Evolutionary conservation across 2,329 filamentous ascomycete species (phyloP), one percentile per base, ranked within the genome.

Genomic region (Clathrospora elynae): DNA sequence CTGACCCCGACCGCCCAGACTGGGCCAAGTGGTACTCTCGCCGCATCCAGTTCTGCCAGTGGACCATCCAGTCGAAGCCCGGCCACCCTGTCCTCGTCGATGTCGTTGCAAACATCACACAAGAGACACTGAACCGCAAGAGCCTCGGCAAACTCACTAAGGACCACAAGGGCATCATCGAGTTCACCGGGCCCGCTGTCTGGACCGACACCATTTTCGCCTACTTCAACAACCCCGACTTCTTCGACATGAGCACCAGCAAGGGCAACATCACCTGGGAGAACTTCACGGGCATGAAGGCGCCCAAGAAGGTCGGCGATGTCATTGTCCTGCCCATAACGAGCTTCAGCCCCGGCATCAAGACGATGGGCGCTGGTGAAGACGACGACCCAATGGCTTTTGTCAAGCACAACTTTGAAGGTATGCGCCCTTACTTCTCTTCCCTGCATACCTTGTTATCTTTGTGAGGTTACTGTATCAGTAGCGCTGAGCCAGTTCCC

Each of bases 1-100:
- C 93, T 4, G 93, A 99, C 66, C 90, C 93, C 0, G 90, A 97
- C 70, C 83, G 93, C 33, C 81, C 83, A 3, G 93, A 99, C 69
- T 99, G 93, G 93, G 80, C 83, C 23, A 78, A 96, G 1, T 97
- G 92, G 93, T 99, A 97, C 76, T 93, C 90, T 52, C 87, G 93
- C 46, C 83, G 92, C 52, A 91, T 99, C 49, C 93, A 97, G 68
- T 97, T 99, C 72, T 99, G 93, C 73, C 93, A 99, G 71, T 99
- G 93, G 93, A 99, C 93, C 1, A 96, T 99, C 51, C 92, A 97
- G 71, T 78, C 88, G 43, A 99, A 99, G 72, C 87, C 92, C 0
- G 93, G 93, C 8, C 93, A 99, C 68, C 93, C 93, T 0, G 84
- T 96, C 9, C 79, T 99, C 45, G 84, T 91, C 50, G 89, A 96